phyloP scores from a whole-genome alignment of 306 rosid species.

The Vachellia pachyceras region DNA sequence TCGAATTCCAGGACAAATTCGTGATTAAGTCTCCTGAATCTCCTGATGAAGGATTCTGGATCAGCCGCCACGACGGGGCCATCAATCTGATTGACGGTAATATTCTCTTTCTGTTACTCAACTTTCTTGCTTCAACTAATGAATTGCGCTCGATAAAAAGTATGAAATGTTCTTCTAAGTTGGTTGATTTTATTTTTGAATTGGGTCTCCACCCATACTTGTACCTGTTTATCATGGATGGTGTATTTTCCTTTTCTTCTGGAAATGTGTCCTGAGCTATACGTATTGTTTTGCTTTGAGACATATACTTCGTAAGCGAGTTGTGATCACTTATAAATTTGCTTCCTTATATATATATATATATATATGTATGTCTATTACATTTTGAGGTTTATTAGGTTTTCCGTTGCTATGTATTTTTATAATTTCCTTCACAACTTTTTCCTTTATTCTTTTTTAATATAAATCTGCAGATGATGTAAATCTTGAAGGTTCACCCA shows the following conservation, averaged over 20 bases:
- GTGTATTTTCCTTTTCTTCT: too few relatives aligned
- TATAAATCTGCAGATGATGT: slow-evolving; percentile 53
- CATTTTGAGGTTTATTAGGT: slow-evolving; percentile 9
- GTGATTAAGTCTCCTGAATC: slow-evolving; percentile 66
- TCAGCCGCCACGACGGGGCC: slow-evolving; percentile 73
- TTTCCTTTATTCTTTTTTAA: background rate
- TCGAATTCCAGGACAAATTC: slow-evolving; percentile 76
- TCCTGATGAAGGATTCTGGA: slow-evolving; percentile 68
- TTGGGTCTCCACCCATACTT: background rate
- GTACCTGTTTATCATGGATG: background rate
- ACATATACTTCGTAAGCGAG: background rate
- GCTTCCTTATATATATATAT: background rate
- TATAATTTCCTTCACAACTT: background rate
- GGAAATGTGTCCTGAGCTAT: slow-evolving; percentile 3
- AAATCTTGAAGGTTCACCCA: slow-evolving; percentile 52
- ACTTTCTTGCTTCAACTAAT: slow-evolving; percentile 17
- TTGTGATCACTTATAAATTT: slow-evolving; percentile 5
- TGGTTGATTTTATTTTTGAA: background rate
- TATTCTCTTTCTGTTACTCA: background rate
- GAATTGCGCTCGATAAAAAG: slow-evolving; percentile 20
- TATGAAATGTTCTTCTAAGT: slow-evolving; percentile 11
- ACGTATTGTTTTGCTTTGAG: background rate
- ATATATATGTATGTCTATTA: too few relatives aligned
- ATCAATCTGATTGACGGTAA: slow-evolving; percentile 57
- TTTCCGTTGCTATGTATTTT: slow-evolving; percentile 14